Conservation (phyloP, 2,329 filamentous ascomycete genomes). For the Aplosporella prunicola region DNA sequence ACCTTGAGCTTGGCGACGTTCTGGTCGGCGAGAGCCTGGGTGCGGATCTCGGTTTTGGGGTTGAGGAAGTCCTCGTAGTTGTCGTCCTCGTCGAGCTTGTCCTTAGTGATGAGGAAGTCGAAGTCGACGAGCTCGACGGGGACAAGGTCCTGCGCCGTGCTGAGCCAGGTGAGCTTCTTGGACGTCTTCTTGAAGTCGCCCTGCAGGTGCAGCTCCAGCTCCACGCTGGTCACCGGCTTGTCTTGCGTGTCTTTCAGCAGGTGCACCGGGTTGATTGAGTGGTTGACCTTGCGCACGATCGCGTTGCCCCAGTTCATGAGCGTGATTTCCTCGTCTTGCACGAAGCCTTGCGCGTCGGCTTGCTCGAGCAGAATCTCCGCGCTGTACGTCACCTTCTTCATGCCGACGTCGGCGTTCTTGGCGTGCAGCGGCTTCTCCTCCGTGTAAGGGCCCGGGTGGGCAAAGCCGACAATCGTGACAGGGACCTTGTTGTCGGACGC, state of each 20-base stretch:
- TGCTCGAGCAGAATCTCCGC: constrained; percentile 73
- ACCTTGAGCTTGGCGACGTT: constrained; percentile 71
- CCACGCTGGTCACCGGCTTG: constrained; percentile 56
- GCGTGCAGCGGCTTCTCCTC: constrained; percentile 64
- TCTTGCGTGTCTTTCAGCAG: constrained; percentile 41
- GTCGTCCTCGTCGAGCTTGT: constrained; percentile 84
- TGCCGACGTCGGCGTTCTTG: constrained; percentile 79
- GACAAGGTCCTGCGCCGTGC: constrained; percentile 65
- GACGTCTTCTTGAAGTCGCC: constrained; percentile 92
- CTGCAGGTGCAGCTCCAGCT: constrained; percentile 78
- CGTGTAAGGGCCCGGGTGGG: constrained; percentile 44
- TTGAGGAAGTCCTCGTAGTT: constrained; percentile 76
- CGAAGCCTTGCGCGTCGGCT: constrained; percentile 72
- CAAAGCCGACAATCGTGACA: constrained; percentile 55
- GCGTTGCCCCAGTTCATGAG: constrained; percentile 96
- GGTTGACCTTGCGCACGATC: constrained; percentile 57
- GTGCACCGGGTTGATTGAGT: constrained; percentile 41
- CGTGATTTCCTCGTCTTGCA: constrained; percentile 80
- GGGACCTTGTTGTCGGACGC: constrained; percentile 59
- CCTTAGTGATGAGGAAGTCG: constrained; percentile 90
- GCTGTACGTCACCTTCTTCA: constrained; percentile 76
- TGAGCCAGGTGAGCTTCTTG: constrained; percentile 95
- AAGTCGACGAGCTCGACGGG: constrained; percentile 86
- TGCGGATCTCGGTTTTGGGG: constrained; percentile 62
- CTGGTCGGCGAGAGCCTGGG: constrained; percentile 67